Percentiles rank a stretch among this genome's conserved stretches.
These are phyloP conservation scores for Gossypium davidsonii DNA, from an alignment of 441 rosid species.

Conservation along the genomic window DNA sequence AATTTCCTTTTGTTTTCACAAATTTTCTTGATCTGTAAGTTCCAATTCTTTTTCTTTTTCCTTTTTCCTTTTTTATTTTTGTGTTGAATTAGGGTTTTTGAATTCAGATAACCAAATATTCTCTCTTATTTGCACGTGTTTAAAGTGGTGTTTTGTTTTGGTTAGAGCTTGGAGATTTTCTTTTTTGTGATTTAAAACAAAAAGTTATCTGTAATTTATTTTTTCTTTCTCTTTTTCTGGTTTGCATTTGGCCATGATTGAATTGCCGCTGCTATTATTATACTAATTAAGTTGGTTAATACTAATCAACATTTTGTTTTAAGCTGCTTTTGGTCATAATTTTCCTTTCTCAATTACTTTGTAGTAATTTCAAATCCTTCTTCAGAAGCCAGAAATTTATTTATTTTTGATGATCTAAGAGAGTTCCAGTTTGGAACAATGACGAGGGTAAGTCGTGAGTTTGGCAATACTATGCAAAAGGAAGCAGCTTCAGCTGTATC, in stretches of 20 bases:
- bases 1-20: not conserved
- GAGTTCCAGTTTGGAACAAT: slow-evolving; percentile 32
- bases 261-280: no score
- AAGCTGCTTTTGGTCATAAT: not conserved
- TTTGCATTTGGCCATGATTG: not conserved
- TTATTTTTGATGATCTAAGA: slow-evolving; percentile 22
- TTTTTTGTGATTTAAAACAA: not conserved
- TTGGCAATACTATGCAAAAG: slow-evolving; percentile 55
- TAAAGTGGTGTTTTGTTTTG: not conserved
- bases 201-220: not conserved
- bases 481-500: slow-evolving; percentile 72
- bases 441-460: slow-evolving; percentile 73
- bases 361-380: not conserved
- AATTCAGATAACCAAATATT: not conserved
- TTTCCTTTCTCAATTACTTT: not conserved
- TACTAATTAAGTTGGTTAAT: not conserved
- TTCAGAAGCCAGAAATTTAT: slow-evolving; percentile 21
- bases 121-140: not conserved
- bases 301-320: slow-evolving; percentile 10
- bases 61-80: not conserved
- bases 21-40: slow-evolving; percentile 7
- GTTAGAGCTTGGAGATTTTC: not conserved
- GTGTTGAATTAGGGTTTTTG: not conserved
- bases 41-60: not conserved
- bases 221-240: not conserved